Evolutionary conservation across 495 filamentous ascomycete species (phyloP).

Genomic region (Trichodelitschia bisporula): DNA sequence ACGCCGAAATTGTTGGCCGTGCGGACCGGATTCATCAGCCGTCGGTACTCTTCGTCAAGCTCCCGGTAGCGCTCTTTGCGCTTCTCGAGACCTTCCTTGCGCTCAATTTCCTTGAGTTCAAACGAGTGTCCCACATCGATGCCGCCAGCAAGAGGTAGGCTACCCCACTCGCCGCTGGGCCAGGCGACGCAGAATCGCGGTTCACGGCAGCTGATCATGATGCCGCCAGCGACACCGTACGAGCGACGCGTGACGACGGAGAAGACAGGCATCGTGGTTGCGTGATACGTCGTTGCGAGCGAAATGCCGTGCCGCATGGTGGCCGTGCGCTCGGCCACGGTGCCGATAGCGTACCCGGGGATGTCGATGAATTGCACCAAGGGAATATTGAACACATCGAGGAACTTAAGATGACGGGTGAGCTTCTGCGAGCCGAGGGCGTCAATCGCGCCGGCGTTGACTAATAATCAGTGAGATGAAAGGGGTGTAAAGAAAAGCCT

Average conservation of each 20-base stretch:
- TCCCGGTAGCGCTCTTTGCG: constrained; percentile 25
- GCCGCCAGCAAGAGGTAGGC: constrained; percentile 31
- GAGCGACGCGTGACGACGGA: constrained; percentile 30
- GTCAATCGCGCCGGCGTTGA: constrained; percentile 34
- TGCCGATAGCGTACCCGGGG: constrained; percentile 35
- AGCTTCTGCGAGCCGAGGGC: constrained; percentile 33
- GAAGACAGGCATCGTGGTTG: constrained; percentile 33
- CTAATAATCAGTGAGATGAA: constrained; percentile 3
- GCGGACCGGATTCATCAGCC: constrained; percentile 36
- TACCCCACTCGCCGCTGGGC: constrained; percentile 36
- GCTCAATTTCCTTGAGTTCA: constrained; percentile 29
- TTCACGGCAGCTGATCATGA: constrained; percentile 35
- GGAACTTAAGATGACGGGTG: constrained; percentile 30
- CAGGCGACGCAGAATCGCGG: constrained; percentile 34
- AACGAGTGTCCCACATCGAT: constrained; percentile 35
- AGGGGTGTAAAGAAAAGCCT: not conserved
- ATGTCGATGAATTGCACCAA: constrained; percentile 37
- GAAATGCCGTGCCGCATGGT: constrained; percentile 38
- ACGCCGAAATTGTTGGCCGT: constrained; percentile 39
- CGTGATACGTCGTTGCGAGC: constrained; percentile 31
- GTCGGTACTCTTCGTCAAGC: constrained; percentile 30
- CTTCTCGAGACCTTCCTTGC: constrained; percentile 17
- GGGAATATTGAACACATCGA: constrained; percentile 38
- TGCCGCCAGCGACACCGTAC: constrained; percentile 33
- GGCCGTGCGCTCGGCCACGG: constrained; percentile 31